Evolutionary conservation across 1,284 basidiomycete species (phyloP), one percentile per base, ranked within the genome.

Genomic region (Cutaneotrichosporon mucoides): DNA sequence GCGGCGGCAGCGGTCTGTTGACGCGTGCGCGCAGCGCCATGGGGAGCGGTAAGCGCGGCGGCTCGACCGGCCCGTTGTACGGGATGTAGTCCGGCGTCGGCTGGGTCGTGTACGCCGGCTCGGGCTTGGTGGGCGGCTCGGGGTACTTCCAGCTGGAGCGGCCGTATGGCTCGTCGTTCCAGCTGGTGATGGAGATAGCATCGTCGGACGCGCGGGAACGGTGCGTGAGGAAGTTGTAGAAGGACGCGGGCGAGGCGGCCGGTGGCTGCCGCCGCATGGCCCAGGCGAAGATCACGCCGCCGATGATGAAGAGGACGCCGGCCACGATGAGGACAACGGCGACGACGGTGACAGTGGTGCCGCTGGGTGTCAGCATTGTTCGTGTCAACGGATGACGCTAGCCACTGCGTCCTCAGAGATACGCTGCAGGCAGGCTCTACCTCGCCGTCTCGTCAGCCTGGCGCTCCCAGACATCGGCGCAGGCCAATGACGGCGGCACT

Each of bases 61-160:
- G 56, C 57, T 68, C 68, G 37, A 71, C 62, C 1, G 72, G 71
- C 8, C 69, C 68, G 8, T 57, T 53, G 57, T 76, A 76, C 9
- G 73, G 72, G 33, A 76, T 61, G 56, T 72, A 76, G 43, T 71
- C 72, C n/a, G 68, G 68, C 5, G 70, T 67, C n/a, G 45, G 49
- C 10, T 7, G 24, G 34, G 52, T 13, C 12, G 44, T 40, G 42
- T 33, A 7, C 15, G 10, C 50, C 13, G 40, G 40, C 9, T 41
- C 37, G 13, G 50, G 50, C 40, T 52, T 43, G 50, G 41, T 34
- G 11, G 38, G 5, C 40, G 50, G n/a, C 15, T 50, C 33, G 47
- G 24, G 5, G 35, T 49, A 9, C 6, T 34, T 16, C 56, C 56
- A 57, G 6, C 44, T 5, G 10, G 12, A 33, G 41, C 35, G 16